phyloP scores from a whole-genome alignment of 768 basidiomycete species.

The Porphyrellus cyaneotinctus region DNA sequence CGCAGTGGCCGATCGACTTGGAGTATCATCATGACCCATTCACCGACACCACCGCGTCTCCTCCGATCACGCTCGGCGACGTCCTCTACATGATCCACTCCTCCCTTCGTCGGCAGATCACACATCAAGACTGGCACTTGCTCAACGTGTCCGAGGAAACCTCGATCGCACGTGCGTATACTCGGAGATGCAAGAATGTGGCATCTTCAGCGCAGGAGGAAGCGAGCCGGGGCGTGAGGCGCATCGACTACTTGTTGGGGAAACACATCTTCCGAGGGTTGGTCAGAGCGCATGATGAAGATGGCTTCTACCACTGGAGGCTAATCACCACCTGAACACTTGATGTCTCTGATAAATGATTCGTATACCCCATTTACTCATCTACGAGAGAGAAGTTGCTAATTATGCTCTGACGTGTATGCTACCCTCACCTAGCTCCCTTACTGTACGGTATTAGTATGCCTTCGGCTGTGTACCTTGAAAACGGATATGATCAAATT shows the following conservation, averaged over 20 bases:
- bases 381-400: background rate
- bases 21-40: conserved; percentile 34
- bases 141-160: conserved; percentile 27
- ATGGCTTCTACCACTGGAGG: conserved; percentile 30
- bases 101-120: conserved; percentile 41
- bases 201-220: conserved; percentile 31
- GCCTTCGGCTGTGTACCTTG: background rate
- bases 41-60: conserved; percentile 19
- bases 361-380: too few relatives aligned
- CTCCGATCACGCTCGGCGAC: conserved; percentile 55
- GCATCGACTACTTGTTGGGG: conserved; percentile 37
- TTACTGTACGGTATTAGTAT: background rate
- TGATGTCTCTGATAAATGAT: background rate
- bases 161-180: conserved; percentile 35
- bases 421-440: background rate
- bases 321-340: conserved; percentile 19
- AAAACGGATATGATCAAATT: background rate
- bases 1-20: conserved; percentile 60
- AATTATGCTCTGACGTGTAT: conserved; percentile 1
- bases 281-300: conserved; percentile 27
- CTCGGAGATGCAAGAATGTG: conserved; percentile 31
- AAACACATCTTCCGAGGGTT: conserved; percentile 37
- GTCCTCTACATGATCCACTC: conserved; percentile 50
- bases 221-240: conserved; percentile 36
- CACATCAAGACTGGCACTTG: conserved; percentile 34